Evolutionary conservation across 2,329 filamentous ascomycete genomes (phyloP), one percentile per base, ranked within the genome.

Genomic region (Trichoderma sp.): DNA sequence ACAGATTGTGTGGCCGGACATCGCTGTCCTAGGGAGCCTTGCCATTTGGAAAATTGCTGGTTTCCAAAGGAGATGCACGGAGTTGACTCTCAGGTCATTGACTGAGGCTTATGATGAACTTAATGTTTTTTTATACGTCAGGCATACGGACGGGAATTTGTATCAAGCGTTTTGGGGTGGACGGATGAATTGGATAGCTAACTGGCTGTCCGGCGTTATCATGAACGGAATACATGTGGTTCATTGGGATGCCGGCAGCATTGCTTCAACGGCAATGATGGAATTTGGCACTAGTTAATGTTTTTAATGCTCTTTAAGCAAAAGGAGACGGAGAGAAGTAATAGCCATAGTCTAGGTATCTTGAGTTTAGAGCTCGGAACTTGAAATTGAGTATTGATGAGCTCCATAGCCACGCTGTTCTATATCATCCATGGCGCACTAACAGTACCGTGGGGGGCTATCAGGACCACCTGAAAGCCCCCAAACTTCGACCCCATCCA

Each of bases 1-100:
- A 45, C 75, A 7, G 59, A 75, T 16, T 81, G 80, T 50, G 45
- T 79, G 21, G 59, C 18, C 8, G 80, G 80, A 9, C 80, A 81
- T 73, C 76, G 64, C 8, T 81, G 80, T 59, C 50, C 77, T 2
- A 62, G 75, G 27, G 59, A 69, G 6, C 72, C 75, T 33, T 81
- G 78, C 35, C n/a, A 56, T 16, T 21, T 62, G 4, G 27, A 45
- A 5, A 63, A 71, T 6, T 81, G 79, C 71, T 53, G 76, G 62
- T 81, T 81, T 56, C 62, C 75, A 0, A 33, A 31, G 16, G 76
- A 76, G 18, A 77, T 80, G 76, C 79, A 81, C 41, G 67, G 75
- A 5, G 76, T 79, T 29, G 78, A 79, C 38, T 21, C 60, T 27
- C 67, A 60, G 62, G 67, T 71, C 31, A 21, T 72, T 62, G 74